Evolutionary conservation across 2,329 filamentous ascomycete genomes (phyloP), one percentile per base, ranked within the genome.

Genomic region (Alternaria sp.): DNA sequence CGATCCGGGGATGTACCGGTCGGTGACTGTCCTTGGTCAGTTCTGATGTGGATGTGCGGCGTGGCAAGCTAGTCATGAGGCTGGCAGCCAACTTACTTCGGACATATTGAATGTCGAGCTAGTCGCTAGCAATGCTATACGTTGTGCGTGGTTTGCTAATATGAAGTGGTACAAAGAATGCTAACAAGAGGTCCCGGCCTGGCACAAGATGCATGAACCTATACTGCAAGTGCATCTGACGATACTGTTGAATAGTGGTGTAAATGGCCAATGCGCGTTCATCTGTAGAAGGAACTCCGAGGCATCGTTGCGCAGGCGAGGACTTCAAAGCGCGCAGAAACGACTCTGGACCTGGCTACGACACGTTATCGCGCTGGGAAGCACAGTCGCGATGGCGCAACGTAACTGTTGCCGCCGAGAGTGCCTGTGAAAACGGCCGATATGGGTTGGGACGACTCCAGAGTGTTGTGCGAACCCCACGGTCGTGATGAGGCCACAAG

Each of bases 1-100:
- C 57, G 47, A 36, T 60, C 46, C 51, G 57, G 57, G 22, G 57
- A 60, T 22, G 57, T 46, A 32, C 53, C 57, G 11, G 46, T 42
- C 12, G 47, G 34, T 12, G 54, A 57, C 57, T 60, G 32, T 12
- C 36, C 26, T 14, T 3, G 43, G 47, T 60, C 47, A 60, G 53
- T 41, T 44, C 26, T 46, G 34, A 24, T n/a, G 12, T 11, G 34
- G 36, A 14, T 30, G 11, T 28, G 51, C 43, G 26, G 47, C 20
- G 28, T 32, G 18, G 8, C 6, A 49, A 56, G 43, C 36, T 38
- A 30, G 34, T 41, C 14, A 26, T 51, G 24, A 20, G 49, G 34
- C 24, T 39, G 36, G 16, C 26, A 26, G 16, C 14, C 34, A 48
- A 44, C 54, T 32, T 57, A 60, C 57, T 47, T 60, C 57, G 20